phyloP scores from a whole-genome alignment of 2,329 filamentous ascomycete species.

The Fusarium marasasianum region DNA sequence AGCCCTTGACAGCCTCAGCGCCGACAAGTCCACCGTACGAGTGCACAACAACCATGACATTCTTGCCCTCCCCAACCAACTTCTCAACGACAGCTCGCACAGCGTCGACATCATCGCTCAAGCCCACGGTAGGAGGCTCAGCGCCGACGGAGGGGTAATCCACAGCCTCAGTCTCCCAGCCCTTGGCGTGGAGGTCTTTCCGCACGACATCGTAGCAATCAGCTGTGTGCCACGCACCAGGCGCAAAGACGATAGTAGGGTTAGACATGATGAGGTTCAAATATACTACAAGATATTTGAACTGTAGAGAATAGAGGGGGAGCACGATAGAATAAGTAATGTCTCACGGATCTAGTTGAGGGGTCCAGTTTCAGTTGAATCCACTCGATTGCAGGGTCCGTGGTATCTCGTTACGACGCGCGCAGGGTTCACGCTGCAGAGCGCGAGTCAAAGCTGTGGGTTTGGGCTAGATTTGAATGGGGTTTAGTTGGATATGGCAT shows the following conservation, averaged over 20 bases:
- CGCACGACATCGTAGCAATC: slow-evolving; percentile 12
- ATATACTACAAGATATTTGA: not conserved
- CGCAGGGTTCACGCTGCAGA: not conserved
- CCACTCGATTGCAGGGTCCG: not conserved
- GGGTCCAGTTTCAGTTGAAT: not conserved
- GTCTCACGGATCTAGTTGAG: not conserved
- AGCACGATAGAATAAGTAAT: not conserved
- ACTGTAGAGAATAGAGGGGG: not conserved
- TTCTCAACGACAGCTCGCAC: not conserved
- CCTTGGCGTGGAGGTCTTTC: not conserved
- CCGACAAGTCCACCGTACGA: slow-evolving; percentile 15
- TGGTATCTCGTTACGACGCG: not conserved
- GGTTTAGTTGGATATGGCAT: not conserved
- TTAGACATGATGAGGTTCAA: not conserved
- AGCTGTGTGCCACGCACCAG: slow-evolving; percentile 12
- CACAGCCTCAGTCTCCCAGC: slow-evolving; percentile 4
- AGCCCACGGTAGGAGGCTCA: slow-evolving; percentile 3
- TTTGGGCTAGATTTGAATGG: not conserved
- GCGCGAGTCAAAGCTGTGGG: not conserved
- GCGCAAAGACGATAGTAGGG: slow-evolving; percentile 8
- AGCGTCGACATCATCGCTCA: not conserved
- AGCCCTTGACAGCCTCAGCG: not conserved
- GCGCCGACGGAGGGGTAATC: slow-evolving; percentile 17
- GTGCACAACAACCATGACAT: slow-evolving; percentile 10
- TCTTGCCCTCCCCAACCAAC: not conserved